These are phyloP conservation scores for Orychophragmus violaceus DNA, from an alignment of 345 rosid genomes.

Conservation along the genomic window DNA sequence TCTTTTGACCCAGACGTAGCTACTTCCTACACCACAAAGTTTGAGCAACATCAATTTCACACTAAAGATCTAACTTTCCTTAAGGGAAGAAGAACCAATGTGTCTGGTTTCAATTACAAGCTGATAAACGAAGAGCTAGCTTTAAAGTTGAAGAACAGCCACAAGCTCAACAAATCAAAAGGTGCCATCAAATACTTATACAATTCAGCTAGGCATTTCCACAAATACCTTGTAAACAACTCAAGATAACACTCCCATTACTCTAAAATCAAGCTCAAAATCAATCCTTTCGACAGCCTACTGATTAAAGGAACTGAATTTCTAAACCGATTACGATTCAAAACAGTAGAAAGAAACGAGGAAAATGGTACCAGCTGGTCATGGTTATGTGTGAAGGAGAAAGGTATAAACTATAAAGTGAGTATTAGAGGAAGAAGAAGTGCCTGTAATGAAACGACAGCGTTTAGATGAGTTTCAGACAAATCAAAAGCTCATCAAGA, in stretches of 20 bases:
- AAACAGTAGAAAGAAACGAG: not conserved
- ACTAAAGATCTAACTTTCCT: not conserved
- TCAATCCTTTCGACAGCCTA: not conserved
- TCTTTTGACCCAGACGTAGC: constrained; percentile 21
- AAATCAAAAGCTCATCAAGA: not conserved
- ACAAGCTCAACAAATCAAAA: not conserved
- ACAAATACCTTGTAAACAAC: constrained; percentile 16
- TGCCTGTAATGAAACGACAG: not conserved
- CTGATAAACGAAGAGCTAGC: not conserved
- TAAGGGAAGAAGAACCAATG: not conserved
- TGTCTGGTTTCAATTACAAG: not conserved
- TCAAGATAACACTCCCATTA: constrained; percentile 13
- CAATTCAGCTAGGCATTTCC: not conserved
- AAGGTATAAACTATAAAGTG: not conserved
- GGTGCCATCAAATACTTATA: not conserved
- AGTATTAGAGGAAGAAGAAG: not conserved
- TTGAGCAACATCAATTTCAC: constrained; percentile 6
- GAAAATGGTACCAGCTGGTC: constrained; percentile 2
- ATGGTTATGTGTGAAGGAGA: not conserved
- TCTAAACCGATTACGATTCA: not conserved
- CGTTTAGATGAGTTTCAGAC: not conserved
- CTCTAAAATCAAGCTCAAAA: not conserved
- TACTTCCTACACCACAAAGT: constrained; percentile 21
- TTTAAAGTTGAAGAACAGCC: not conserved
- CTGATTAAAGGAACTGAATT: not conserved